A percentile compares a stretch with the other conserved stretches of the same genome.
Evolutionary conservation across 805 yeast species (phyloP).

Genomic region (Starmerella apicola): DNA sequence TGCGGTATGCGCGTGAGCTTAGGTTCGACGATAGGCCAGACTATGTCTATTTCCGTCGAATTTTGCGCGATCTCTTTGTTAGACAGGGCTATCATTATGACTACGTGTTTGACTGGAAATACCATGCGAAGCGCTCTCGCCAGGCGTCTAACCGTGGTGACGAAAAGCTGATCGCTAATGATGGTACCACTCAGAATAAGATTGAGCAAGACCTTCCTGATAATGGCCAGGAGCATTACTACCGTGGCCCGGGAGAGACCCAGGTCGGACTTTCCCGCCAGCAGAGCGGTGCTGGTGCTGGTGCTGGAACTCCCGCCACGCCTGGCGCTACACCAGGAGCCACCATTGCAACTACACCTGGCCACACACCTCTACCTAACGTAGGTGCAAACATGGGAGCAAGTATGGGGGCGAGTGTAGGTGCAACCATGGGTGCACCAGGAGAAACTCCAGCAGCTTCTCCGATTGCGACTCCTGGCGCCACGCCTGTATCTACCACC

Average conservation of each 20-base stretch:
- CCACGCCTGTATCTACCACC: neutral
- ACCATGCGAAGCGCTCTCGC: slow-evolving; percentile 14
- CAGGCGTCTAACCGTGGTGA: slow-evolving; percentile 1
- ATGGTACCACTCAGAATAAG: neutral
- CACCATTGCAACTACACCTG: neutral
- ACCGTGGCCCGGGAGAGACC: slow-evolving; percentile 8
- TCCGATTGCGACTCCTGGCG: neutral
- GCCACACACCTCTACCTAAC: neutral
- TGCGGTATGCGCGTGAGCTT: slow-evolving; percentile 78
- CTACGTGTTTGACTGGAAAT: slow-evolving; percentile 87
- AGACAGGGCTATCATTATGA: slow-evolving; percentile 85
- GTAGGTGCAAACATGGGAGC: neutral
- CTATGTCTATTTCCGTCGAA: slow-evolving; percentile 72
- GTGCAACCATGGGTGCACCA: neutral
- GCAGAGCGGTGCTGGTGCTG: neutral
- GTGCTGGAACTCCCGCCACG: neutral
- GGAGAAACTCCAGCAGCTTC: neutral
- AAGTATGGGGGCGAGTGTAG: neutral
- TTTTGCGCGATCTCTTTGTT: slow-evolving; percentile 78
- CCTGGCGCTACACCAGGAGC: neutral
- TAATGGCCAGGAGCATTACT: slow-evolving; percentile 12
- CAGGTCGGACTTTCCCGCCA: neutral
- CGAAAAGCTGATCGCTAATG: neutral
- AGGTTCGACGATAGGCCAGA: slow-evolving; percentile 96
- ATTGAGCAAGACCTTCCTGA: slow-evolving; percentile 5